Percentiles rank a stretch among this genome's conserved stretches.
These are phyloP conservation scores for Fomitopsis betulina DNA, from an alignment of 1,284 basidiomycete species.

Conservation along the genomic window DNA sequence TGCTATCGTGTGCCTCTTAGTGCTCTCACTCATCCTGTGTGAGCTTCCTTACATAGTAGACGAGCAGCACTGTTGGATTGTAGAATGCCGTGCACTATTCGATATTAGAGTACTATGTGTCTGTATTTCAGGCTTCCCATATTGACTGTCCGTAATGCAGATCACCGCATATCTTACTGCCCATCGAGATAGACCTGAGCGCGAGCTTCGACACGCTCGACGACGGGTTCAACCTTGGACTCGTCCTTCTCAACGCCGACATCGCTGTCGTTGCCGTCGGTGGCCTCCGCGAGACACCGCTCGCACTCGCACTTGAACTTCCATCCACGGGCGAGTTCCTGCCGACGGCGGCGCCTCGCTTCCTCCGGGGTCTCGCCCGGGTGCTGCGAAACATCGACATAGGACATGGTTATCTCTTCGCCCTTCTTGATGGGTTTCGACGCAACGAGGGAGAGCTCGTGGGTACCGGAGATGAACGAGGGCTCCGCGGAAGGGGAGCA, in stretches of 20 bases:
- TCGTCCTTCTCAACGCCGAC: constrained; percentile 45
- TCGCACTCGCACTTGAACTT: constrained; percentile 68
- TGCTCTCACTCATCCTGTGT: constrained; percentile 6
- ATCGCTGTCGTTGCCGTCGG: constrained; percentile 29
- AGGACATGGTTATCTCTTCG: constrained; percentile 70
- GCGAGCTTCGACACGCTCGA: constrained; percentile 28
- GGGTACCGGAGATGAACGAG: constrained; percentile 55
- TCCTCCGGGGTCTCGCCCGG: constrained; percentile 47
- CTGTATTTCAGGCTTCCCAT: background rate
- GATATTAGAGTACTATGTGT: background rate
- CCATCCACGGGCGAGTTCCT: constrained; percentile 77
- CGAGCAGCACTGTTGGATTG: background rate
- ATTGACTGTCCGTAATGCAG: background rate
- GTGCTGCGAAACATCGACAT: constrained; percentile 58
- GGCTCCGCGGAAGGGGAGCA: constrained; percentile 63
- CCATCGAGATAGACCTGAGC: background rate
- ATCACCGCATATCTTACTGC: background rate
- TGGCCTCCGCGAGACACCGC: constrained; percentile 53
- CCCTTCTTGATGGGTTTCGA: constrained; percentile 61
- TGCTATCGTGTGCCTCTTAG: constrained; percentile 21
- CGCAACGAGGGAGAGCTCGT: constrained; percentile 65
- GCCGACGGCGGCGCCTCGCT: constrained; percentile 57
- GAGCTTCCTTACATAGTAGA: background rate
- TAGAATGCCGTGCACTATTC: background rate
- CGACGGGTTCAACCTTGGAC: constrained; percentile 51